Base-by-base conservation (phyloP, 2,329 filamentous ascomycete genomes). In the Fusarium luffae region DNA sequence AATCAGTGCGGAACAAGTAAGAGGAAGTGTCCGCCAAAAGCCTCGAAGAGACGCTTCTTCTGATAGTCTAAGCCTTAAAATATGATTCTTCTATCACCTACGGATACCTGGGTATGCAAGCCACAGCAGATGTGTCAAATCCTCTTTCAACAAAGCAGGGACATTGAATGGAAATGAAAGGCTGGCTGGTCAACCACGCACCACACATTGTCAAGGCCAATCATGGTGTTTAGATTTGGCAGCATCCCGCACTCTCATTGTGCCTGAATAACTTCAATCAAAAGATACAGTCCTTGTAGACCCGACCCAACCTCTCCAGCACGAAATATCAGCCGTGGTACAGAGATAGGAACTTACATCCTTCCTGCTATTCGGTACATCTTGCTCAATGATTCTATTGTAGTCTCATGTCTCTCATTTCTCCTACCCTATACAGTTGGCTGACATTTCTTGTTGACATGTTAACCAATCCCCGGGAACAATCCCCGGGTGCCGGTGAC, bases 1-100 rank as follows among this genome's bases (percentile, higher is more conserved):
- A 99, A 99, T 19, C 96, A 91, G 81, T 99, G 96, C 78, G 96
- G 94, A 54, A 98, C 90, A 28, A 99, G 87, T 74, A 94, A 91
- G 64, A 95, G 84, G 80, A 98, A 97, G 80, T 98, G 93, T 32
- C 92, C 90, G 21, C 85, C 90, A 79, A 98, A 98, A 46, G 92
- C 93, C 69, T 89, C 87, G 78, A 98, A 98, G 21, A 99, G 82
- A 48, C 86, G 86, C 84, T 97, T 97, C 79, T 97, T 90, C 81
- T 98, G 95, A 30, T 30, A 30, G 28, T 5, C 13, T 14, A 37
- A 37, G 18, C 34, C 34, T 37, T 37, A 18, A 3, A 37, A n/a
- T 9, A n/a, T 6, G 18, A 37, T n/a, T 37, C 34, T 37, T 37
- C 16, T n/a, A 10, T 37, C 18, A 11, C 34, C 16, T 21, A 21